Evolutionary conservation across 2,329 filamentous ascomycete species (phyloP).

Genomic region (Coniella vitis): DNA sequence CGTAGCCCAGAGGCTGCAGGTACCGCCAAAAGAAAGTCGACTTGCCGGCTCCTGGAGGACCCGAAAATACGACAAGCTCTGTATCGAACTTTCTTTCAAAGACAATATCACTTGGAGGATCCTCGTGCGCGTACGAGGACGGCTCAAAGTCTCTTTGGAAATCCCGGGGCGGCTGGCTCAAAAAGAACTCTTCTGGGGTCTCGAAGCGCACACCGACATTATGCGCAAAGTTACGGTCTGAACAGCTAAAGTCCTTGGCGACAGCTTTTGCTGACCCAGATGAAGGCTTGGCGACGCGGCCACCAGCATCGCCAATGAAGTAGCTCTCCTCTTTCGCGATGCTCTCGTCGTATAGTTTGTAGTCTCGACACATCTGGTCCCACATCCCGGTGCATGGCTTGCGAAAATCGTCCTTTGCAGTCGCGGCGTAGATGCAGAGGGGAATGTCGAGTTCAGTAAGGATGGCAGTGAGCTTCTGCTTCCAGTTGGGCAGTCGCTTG

Average conservation of each 20-base stretch:
- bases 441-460: slow-evolving; percentile 69
- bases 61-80: slow-evolving; percentile 81
- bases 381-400: slow-evolving; percentile 92
- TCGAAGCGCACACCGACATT: slow-evolving; percentile 76
- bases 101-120: slow-evolving; percentile 28
- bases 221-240: slow-evolving; percentile 71
- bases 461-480: slow-evolving; percentile 66
- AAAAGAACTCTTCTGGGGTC: slow-evolving; percentile 90
- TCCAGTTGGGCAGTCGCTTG: slow-evolving; percentile 71
- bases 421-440: slow-evolving; percentile 78
- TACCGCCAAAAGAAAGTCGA: slow-evolving; percentile 81
- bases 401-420: slow-evolving; percentile 70
- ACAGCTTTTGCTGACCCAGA: slow-evolving; percentile 23
- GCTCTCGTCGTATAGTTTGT: slow-evolving; percentile 47
- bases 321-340: slow-evolving; percentile 68
- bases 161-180: slow-evolving; percentile 56
- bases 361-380: slow-evolving; percentile 54
- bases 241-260: slow-evolving; percentile 57
- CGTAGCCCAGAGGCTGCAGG: slow-evolving; percentile 71
- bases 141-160: slow-evolving; percentile 71
- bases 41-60: slow-evolving; percentile 85
- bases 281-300: slow-evolving; percentile 30
- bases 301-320: slow-evolving; percentile 84
- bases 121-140: slow-evolving; percentile 39
- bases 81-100: slow-evolving; percentile 55